Conservation (phyloP, 441 rosid genomes). For the Croton setiger region DNA sequence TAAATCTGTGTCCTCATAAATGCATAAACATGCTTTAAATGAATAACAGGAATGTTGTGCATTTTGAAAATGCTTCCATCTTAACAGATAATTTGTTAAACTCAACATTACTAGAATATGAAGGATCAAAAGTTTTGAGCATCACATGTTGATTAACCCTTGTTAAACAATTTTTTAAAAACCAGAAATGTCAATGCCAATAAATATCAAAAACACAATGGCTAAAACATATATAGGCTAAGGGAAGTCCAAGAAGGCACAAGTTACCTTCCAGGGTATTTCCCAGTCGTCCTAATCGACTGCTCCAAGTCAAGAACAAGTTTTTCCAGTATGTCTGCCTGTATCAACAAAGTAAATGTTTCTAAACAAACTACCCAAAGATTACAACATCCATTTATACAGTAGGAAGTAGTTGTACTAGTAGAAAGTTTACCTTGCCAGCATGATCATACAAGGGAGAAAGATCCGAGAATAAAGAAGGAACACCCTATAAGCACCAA, state of each 20-base stretch:
- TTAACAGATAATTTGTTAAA: background rate
- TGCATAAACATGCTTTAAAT: background rate
- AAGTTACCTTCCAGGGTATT: constrained; percentile 78
- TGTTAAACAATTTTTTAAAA: background rate
- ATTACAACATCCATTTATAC: constrained; percentile 15
- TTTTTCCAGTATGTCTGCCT: constrained; percentile 91
- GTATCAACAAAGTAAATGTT: constrained; percentile 23
- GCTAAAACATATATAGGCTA: background rate
- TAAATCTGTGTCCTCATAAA: background rate
- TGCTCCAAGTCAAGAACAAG: constrained; percentile 86
- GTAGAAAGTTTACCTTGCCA: constrained; percentile 55
- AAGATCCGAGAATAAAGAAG: constrained; percentile 95
- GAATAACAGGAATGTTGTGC: background rate
- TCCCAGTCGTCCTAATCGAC: constrained; percentile 58
- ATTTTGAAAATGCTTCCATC: background rate
- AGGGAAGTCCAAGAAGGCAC: background rate
- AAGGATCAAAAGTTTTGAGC: background rate
- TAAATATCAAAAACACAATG: background rate
- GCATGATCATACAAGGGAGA: constrained; percentile 87
- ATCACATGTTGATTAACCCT: background rate
- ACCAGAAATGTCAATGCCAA: background rate
- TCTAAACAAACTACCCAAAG: constrained; percentile 12
- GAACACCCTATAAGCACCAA: constrained; percentile 73
- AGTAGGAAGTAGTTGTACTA: constrained; percentile 19
- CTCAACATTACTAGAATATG: background rate